These are phyloP conservation scores for Ceratobasidium sp. DNA, from an alignment of 1,284 basidiomycete species.

Conservation along the genomic window DNA sequence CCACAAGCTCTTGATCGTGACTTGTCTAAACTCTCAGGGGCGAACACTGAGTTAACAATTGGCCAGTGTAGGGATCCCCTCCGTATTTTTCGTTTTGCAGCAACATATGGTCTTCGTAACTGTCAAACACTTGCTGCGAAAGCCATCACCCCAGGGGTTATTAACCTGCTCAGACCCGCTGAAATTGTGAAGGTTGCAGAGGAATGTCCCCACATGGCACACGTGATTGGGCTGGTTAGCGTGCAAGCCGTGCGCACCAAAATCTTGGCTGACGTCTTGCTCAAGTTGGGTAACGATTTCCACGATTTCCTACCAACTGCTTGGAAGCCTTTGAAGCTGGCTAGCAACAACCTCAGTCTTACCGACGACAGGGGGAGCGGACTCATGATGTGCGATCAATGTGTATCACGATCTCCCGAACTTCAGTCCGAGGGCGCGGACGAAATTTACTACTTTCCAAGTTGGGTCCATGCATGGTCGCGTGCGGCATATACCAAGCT, in stretches of 20 bases:
- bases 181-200: background rate
- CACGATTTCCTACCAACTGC: background rate
- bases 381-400: background rate
- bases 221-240: background rate
- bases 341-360: too few species aligned
- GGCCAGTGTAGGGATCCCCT: too few species aligned
- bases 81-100: too few species aligned
- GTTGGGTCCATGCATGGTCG: background rate
- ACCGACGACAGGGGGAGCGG: background rate
- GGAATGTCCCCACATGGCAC: too few species aligned
- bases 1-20: conserved; percentile 24
- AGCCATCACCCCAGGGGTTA: background rate
- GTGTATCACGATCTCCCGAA: background rate
- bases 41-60: background rate
- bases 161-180: background rate
- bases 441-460: background rate
- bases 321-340: background rate
- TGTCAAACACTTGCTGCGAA: background rate
- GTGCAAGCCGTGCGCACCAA: too few species aligned
- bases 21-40: too few species aligned
- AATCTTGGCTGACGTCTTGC: background rate
- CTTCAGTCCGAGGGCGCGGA: background rate
- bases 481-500: background rate
- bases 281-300: background rate
- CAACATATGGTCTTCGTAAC: background rate